A percentile compares a stretch with the other conserved stretches of the same genome.
phyloP scores from a whole-genome alignment of 495 filamentous ascomycete genomes.

The Penicillium waksmanii region DNA sequence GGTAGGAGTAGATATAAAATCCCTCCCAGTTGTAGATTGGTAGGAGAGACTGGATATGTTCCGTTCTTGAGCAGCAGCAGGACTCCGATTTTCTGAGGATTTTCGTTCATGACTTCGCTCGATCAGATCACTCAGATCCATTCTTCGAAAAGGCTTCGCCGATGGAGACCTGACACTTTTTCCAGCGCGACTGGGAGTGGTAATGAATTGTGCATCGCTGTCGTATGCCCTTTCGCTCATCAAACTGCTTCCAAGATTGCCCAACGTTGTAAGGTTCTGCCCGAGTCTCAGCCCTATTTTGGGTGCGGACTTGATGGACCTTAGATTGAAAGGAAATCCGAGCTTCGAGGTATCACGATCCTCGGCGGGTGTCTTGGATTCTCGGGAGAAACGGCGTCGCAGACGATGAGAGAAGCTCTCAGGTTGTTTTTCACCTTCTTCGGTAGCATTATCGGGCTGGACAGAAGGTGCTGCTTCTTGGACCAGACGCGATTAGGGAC shows the following conservation, averaged over 20 bases:
- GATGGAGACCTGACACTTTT: conserved; percentile 11
- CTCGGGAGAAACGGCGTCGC: conserved; percentile 42
- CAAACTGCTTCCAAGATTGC: conserved; percentile 38
- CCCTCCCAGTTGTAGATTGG: conserved; percentile 19
- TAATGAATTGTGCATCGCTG: conserved; percentile 48
- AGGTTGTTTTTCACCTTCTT: conserved; percentile 5
- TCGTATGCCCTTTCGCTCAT: conserved; percentile 50
- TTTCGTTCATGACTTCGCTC: conserved; percentile 27
- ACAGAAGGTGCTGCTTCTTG: background rate
- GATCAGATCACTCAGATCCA: conserved; percentile 25
- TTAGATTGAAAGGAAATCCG: conserved; percentile 28
- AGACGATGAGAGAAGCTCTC: conserved; percentile 36
- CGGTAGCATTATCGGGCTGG: background rate
- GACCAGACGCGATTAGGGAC: background rate
- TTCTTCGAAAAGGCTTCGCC: conserved; percentile 11
- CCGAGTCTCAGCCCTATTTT: conserved; percentile 1
- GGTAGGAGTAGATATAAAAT: conserved; percentile 23
- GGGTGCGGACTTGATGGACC: conserved; percentile 20
- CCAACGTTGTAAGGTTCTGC: conserved; percentile 16
- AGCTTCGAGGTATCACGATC: conserved; percentile 17
- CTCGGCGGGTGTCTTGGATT: conserved; percentile 23
- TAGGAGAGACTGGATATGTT: conserved; percentile 4
- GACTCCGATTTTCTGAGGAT: conserved; percentile 14
- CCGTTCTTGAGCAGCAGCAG: background rate
- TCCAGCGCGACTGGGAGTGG: conserved; percentile 31